Evolutionary conservation across 2,329 filamentous ascomycete species (phyloP).

Genomic region (Penicillium sp.): DNA sequence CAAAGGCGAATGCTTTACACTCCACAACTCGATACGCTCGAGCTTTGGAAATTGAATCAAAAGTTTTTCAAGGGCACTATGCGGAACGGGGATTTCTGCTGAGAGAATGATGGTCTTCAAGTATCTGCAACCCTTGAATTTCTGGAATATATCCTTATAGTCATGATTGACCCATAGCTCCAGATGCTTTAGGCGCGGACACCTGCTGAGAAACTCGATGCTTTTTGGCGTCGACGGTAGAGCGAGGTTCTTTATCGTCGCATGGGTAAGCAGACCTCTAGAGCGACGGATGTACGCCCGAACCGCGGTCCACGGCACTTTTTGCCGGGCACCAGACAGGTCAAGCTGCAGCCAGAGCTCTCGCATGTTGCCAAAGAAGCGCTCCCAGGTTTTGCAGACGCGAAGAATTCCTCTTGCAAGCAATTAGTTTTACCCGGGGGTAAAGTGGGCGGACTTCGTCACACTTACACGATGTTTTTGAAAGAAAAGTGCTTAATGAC

Average conservation of each 20-base stretch:
- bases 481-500: constrained; percentile 59
- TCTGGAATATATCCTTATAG: constrained; percentile 27
- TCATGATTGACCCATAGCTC: constrained; percentile 30
- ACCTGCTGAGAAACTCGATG: constrained; percentile 39
- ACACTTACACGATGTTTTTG: constrained; percentile 51
- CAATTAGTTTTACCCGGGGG: background rate
- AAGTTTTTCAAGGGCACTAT: constrained; percentile 30
- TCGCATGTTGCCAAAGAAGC: constrained; percentile 53
- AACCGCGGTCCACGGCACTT: constrained; percentile 45
- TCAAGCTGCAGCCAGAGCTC: constrained; percentile 60
- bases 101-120: constrained; percentile 34
- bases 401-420: constrained; percentile 50
- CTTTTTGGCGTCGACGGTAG: constrained; percentile 28
- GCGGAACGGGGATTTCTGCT: constrained; percentile 27
- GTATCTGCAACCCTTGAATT: constrained; percentile 31
- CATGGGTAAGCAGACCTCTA: constrained; percentile 38
- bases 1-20: constrained; percentile 16
- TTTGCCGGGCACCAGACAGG: constrained; percentile 50
- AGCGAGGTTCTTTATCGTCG: constrained; percentile 35
- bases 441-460: background rate
- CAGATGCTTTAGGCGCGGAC: constrained; percentile 37
- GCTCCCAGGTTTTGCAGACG: constrained; percentile 61
- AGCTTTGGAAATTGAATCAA: constrained; percentile 32
- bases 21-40: constrained; percentile 32
- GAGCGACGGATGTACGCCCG: constrained; percentile 41